Base-by-base conservation (phyloP, 306 rosid genomes). In the Vigna nakashimae region DNA sequence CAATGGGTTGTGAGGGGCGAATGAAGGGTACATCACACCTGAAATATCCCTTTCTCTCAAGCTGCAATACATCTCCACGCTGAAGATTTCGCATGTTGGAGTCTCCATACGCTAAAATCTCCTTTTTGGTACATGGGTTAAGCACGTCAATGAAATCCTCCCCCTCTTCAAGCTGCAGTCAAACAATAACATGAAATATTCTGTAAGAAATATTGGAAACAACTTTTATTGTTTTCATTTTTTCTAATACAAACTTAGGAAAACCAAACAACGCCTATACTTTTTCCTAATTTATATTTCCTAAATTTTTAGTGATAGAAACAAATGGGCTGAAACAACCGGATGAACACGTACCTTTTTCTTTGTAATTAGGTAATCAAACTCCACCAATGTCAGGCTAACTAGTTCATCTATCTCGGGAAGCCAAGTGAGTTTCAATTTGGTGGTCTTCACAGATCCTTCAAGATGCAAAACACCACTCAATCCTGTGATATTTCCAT, bases 31-130 rank as follows among this genome's bases (percentile, higher is more conserved):
- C 92, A 82, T 95, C 99, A 55, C 99, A 91, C 84, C 88, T 87
- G 87, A 89, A 92, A 69, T 92, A 95, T n/a, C 98, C 97, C 75
- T 92, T 92, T 81, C 99, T 85, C 89, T 95, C 99, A 70, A 92
- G 90, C 87, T 92, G 99, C 91, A 95, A 78, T 62, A 89, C 1
- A 6, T 95, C 97, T 26, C 98, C 97, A 17, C 82, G 83, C 86
- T 91, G 79, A 45, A 95, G 76, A 79, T 85, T 92, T 68, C 97
- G 84, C 89, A 95, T 84, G 84, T 95, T 91, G 50, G 98, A 78
- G 62, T 95, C 98, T 69, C 96, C 97, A 56, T 91, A 80, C 14
- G 98, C 98, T n/a, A 85, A 15, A 1, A 83, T 90, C 80, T 92
- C 97, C 87, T 60, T 91, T 73, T 88, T 91, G 0, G 99, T 95